Evolutionary conservation across 441 rosid species (phyloP).

Genomic region (Mallotus repandus): DNA sequence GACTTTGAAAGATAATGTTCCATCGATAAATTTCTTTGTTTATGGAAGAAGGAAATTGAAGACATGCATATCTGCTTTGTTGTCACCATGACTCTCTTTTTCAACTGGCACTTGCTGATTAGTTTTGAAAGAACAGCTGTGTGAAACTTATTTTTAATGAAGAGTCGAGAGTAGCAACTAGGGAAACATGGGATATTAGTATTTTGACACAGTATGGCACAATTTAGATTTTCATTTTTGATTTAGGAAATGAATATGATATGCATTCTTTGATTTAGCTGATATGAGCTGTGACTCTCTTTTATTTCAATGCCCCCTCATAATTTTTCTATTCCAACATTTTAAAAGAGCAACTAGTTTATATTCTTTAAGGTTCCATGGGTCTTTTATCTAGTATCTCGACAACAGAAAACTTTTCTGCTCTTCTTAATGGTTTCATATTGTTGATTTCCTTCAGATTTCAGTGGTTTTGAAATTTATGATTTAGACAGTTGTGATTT

Average conservation of each 20-base stretch:
- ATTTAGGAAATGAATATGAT: conserved; percentile 2
- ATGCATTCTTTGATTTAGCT: background rate
- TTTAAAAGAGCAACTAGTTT: conserved; percentile 6
- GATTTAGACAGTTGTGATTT: background rate
- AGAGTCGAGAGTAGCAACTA: background rate
- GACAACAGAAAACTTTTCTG: background rate
- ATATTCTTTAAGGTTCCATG: background rate
- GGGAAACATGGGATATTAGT: background rate
- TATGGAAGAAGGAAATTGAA: background rate
- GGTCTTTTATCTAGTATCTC: background rate
- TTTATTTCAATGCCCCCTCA: background rate
- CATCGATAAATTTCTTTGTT: background rate
- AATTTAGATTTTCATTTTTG: background rate
- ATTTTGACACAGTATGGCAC: background rate
- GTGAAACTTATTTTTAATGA: background rate
- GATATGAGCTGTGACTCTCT: background rate
- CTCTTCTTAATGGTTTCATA: background rate
- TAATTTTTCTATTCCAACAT: background rate
- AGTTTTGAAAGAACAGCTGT: background rate
- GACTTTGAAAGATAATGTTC: background rate
- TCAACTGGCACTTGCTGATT: background rate
- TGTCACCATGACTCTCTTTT: background rate
- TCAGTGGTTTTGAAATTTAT: background rate
- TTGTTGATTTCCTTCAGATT: background rate
- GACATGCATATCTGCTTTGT: background rate